Evolutionary conservation across 1,139 yeast genomes (phyloP), one percentile per base, ranked within the genome.

Genomic region (Pichia sp.): DNA sequence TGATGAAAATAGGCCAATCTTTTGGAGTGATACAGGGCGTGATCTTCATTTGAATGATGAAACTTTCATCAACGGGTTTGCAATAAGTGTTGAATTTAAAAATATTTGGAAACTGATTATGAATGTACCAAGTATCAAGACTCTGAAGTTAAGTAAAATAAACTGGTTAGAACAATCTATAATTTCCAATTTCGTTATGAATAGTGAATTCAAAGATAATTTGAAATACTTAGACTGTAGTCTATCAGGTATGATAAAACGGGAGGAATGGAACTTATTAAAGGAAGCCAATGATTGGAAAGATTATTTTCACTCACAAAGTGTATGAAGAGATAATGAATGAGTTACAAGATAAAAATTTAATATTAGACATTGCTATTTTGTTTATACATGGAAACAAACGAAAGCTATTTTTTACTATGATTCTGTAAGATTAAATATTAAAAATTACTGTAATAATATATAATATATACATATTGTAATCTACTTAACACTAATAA

Each of bases 211-310:
- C 10, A 48, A 56, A 11, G 34, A 51, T 2, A 43, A 42, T 28
- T 56, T 68, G 30, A 39, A 48, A n/a, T 47, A 45, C 34, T 46
- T 79, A 32, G 77, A 78, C 56, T 70, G 79, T 47, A 66, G 74
- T 2, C 73, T 78, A 55, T 76, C 83, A 1, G 86, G 86, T 1
- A 79, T 80, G 85, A 67, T 72, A 47, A 75, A 77, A 53, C 71
- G 72, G 43, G 65, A 77, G 34, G 71, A 63, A n/a, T 81, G 86
- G 85, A 83, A 83, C 0, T 62, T 62, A 45, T 51, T 53, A 18
- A 54, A 64, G 2, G 42, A 49, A 5, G 48, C 54, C 1, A 49
- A 49, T 4, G 66, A 66, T 10, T 63, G 69, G 65, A 48, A 52
- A 31, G 40, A 45, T 7, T 60, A 50, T 48, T 53, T 60, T 18